These are phyloP conservation scores for Sporothrix brasiliensis DNA, from an alignment of 2,329 filamentous ascomycete genomes.

Conservation along the genomic window DNA sequence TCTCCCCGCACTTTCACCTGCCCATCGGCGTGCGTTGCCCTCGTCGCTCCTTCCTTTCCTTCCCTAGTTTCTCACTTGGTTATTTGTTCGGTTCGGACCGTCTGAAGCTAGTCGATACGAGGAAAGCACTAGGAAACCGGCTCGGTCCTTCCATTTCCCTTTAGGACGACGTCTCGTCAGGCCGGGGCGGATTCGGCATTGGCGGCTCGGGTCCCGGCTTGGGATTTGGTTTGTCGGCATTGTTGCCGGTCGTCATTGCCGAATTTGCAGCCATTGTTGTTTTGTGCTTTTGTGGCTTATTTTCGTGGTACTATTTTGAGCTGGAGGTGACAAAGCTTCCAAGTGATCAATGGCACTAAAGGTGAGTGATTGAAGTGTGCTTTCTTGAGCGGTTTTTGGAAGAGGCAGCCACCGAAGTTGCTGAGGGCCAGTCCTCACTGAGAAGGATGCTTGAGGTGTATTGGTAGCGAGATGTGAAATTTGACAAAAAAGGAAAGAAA, in stretches of 20 bases:
- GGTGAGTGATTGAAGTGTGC: no score
- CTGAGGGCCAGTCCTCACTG: no score
- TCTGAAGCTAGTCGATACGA: background rate
- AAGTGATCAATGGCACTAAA: no score
- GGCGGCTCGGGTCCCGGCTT: constrained; percentile 34
- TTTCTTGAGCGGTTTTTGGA: no score
- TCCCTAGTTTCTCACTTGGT: background rate
- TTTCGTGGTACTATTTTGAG: no score
- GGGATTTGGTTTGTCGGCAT: constrained; percentile 24
- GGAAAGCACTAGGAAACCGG: background rate
- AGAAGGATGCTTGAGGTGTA: no score
- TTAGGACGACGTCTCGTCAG: constrained; percentile 22
- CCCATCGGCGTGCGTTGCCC: background rate
- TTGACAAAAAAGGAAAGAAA: background rate
- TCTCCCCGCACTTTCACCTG: constrained; percentile 1
- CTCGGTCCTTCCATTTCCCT: background rate
- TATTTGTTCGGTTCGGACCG: constrained; percentile 15
- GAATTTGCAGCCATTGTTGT: background rate
- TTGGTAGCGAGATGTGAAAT: background rate
- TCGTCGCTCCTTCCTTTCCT: background rate
- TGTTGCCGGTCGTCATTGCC: background rate
- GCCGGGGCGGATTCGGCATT: constrained; percentile 32
- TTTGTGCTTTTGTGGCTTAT: background rate
- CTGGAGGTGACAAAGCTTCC: no score
- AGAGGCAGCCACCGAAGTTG: no score